Evolutionary conservation across 2,329 filamentous ascomycete species (phyloP).

Genomic region (Penicillium sp.): DNA sequence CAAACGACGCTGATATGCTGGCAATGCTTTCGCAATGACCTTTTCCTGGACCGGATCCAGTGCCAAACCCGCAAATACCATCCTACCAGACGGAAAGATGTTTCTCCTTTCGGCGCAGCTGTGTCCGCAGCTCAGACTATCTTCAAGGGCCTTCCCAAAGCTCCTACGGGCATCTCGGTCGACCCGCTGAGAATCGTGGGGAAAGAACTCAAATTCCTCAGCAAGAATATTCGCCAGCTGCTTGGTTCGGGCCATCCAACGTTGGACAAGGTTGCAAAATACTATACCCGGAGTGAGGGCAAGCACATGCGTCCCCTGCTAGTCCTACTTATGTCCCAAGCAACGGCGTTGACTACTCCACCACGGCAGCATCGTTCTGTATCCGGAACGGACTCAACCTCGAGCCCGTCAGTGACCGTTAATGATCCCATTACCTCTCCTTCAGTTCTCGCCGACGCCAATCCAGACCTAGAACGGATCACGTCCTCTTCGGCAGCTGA

Average conservation of each 20-base stretch:
- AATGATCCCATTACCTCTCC: slow-evolving; percentile 66
- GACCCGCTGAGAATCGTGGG: slow-evolving; percentile 89
- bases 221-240: slow-evolving; percentile 90
- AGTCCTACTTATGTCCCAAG: slow-evolving; percentile 93
- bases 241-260: slow-evolving; percentile 93
- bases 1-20: slow-evolving; percentile 42
- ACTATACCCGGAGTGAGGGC: slow-evolving; percentile 95
- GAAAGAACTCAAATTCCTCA: slow-evolving; percentile 96
- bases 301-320: slow-evolving; percentile 96
- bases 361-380: slow-evolving; percentile 61
- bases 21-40: slow-evolving; percentile 47
- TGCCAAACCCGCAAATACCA: slow-evolving; percentile 45
- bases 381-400: slow-evolving; percentile 27
- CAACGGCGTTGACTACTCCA: slow-evolving; percentile 80
- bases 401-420: slow-evolving; percentile 46
- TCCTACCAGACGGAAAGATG: slow-evolving; percentile 45
- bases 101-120: slow-evolving; percentile 49
- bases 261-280: slow-evolving; percentile 93
- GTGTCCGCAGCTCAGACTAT: slow-evolving; percentile 59
- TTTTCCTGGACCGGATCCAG: slow-evolving; percentile 30
- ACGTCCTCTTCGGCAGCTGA: slow-evolving; percentile 51
- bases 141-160: slow-evolving; percentile 49
- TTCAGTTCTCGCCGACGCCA: slow-evolving; percentile 75
- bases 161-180: slow-evolving; percentile 66
- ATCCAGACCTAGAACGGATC: slow-evolving; percentile 69